Percentiles rank a stretch among this genome's conserved stretches.
Evolutionary conservation across 2,329 filamentous ascomycete genomes (phyloP).

Genomic region (Chaetomium strumarium): DNA sequence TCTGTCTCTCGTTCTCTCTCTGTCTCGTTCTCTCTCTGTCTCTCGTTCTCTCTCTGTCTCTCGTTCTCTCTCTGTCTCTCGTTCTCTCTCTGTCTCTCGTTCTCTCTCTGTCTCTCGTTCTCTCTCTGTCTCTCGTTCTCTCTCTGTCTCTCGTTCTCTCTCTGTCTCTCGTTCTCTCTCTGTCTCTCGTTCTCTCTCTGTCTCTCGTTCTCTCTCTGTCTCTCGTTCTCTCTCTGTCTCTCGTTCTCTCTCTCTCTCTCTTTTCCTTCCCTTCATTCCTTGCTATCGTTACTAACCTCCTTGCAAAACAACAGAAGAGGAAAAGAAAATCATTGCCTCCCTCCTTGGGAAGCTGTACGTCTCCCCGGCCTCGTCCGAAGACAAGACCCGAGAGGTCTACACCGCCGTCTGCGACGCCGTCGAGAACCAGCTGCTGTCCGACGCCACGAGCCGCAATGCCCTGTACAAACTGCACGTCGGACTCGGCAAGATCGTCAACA

Average conservation of each 20-base stretch:
- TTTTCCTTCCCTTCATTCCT: background rate
- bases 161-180: too few relatives aligned
- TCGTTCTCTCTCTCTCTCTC: background rate
- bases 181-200: too few relatives aligned
- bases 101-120: too few relatives aligned
- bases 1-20: too few relatives aligned
- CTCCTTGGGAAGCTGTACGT: slow-evolving; percentile 81
- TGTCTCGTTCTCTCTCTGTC: too few relatives aligned
- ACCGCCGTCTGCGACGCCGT: slow-evolving; percentile 56
- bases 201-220: too few relatives aligned
- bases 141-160: too few relatives aligned
- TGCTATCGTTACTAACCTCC: background rate
- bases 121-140: too few relatives aligned
- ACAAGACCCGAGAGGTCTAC: slow-evolving; percentile 53
- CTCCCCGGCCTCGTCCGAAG: slow-evolving; percentile 56
- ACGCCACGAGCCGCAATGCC: slow-evolving; percentile 57
- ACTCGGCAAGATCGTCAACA: slow-evolving; percentile 62
- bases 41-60: too few relatives aligned
- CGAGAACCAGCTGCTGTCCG: slow-evolving; percentile 54
- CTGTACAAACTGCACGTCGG: slow-evolving; percentile 63
- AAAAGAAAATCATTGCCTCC: slow-evolving; percentile 73
- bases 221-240: background rate
- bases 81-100: too few relatives aligned
- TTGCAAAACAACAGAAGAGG: slow-evolving; percentile 60
- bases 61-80: too few relatives aligned